Evolutionary conservation across 2,329 filamentous ascomycete species (phyloP).

Genomic region (Fusarium praegraminearum): DNA sequence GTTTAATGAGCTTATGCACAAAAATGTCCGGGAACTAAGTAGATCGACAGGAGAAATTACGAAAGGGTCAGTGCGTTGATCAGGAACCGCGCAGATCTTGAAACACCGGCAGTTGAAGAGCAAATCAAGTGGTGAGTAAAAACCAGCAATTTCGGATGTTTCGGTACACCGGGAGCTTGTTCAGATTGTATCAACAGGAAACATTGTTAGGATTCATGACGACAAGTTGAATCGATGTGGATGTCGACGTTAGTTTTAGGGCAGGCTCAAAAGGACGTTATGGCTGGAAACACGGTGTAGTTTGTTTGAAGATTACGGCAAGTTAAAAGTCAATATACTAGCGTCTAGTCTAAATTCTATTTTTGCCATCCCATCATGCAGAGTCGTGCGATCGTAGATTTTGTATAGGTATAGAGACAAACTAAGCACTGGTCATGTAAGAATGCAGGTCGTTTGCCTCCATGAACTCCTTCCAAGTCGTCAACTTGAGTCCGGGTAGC

Average conservation of each 20-base stretch:
- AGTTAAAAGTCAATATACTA: not conserved
- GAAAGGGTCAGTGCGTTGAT: not conserved
- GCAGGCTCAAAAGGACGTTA: not conserved
- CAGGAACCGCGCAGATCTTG: not conserved
- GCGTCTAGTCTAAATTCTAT: not conserved
- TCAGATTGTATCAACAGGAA: not conserved
- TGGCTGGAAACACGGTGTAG: too few relatives aligned
- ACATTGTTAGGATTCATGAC: not conserved
- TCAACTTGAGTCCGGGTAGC: conserved; percentile 5
- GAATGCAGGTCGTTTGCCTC: not conserved
- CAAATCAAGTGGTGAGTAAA: not conserved
- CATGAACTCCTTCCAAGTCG: conserved; percentile 12
- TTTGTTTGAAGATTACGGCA: not conserved
- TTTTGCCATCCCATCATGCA: not conserved
- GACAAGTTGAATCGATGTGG: too few relatives aligned
- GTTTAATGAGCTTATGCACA: not conserved
- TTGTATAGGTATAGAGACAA: not conserved
- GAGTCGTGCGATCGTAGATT: too few relatives aligned
- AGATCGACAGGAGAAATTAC: not conserved
- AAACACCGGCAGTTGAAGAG: not conserved
- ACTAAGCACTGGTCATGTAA: not conserved
- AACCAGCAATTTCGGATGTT: not conserved
- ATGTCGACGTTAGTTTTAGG: not conserved
- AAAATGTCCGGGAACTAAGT: not conserved
- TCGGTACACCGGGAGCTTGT: not conserved